Evolutionary conservation across 139 green algal genomes (phyloP), one percentile per base, ranked within the genome.

Genomic region (Trebouxia sp.): DNA sequence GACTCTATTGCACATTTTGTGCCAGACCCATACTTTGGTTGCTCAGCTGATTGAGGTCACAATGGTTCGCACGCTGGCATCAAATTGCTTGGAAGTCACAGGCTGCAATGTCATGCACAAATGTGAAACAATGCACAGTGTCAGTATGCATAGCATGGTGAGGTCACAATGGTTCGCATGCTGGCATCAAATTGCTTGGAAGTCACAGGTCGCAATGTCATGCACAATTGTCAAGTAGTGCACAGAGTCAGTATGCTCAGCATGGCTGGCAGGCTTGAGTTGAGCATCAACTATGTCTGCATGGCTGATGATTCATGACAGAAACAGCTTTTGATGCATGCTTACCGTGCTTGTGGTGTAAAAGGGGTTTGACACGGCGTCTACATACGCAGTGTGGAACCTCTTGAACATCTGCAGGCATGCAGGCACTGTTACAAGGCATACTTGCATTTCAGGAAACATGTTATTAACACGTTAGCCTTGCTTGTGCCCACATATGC

Each of bases 351-450:
- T 78, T 1, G 67, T 39, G 1, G 82, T 86, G 78, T 97, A 92
- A 70, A 97, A 97, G 0, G 94, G 94, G 82, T 98, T 97, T 28
- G 85, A 95, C 5, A 91, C 83, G 0, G 91, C 92, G 76, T 98
- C 92, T 11, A 94, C 89, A 75, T 93, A 97, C 30, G 90, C 87
- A 26, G 76, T 55, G 85, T 98, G 92, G 37, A 97, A 82, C 0
- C 82, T 42, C 65, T 81, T 82, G 79, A 97, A 93, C 14, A 97
- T 89, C 92, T 96, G 86, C 70, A 70, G 38, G 24, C 55, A 66
- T 51, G n/a, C 1, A 30, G 14, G 65, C 32, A 76, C 4, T 76
- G 69, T 56, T 39, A 78, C n/a, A 28, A 14, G 28, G 24, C 39
- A n/a, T 78, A 43, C 20, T 26, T 20, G 22, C 4, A 72, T 39